Percentiles rank a stretch among this genome's conserved stretches.
These are phyloP conservation scores for Dactylellina leptospora DNA, from an alignment of 2,329 filamentous ascomycete species.

Conservation along the genomic window DNA sequence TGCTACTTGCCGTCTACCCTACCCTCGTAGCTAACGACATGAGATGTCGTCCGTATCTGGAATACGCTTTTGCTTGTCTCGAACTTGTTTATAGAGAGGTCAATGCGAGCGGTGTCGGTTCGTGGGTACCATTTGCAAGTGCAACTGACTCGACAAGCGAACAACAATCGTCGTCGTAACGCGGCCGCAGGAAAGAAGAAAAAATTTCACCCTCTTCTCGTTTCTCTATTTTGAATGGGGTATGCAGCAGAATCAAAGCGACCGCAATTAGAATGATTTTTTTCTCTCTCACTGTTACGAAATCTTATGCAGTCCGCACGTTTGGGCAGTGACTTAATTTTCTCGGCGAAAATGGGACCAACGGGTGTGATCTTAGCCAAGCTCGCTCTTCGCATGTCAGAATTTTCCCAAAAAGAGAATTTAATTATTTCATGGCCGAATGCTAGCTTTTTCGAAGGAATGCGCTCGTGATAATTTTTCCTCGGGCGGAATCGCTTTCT, in stretches of 20 bases:
- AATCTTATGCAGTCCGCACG: conserved; percentile 27
- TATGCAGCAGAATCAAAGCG: neutral
- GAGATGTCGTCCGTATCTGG: conserved; percentile 23
- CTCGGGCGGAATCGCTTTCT: conserved; percentile 27
- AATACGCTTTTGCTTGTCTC: conserved; percentile 10
- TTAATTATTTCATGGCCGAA: conserved; percentile 28
- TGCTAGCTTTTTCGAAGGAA: conserved; percentile 26
- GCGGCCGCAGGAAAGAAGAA: conserved; percentile 8
- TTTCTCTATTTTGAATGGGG: neutral
- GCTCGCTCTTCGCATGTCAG: conserved; percentile 5
- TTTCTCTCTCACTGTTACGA: conserved; percentile 36
- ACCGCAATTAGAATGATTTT: conserved; percentile 5
- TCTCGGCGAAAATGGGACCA: conserved; percentile 45
- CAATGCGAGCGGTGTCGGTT: conserved; percentile 28
- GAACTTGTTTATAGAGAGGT: conserved; percentile 19
- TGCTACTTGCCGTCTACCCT: conserved; percentile 48
- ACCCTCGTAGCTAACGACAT: conserved; percentile 35
- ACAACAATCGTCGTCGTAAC: conserved; percentile 1
- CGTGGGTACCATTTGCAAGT: conserved; percentile 16
- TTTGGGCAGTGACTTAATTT: conserved; percentile 9
- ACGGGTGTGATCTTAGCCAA: conserved; percentile 22
- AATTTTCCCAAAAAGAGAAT: conserved; percentile 8
- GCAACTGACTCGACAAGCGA: too few relatives aligned
- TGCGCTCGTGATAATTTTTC: conserved; percentile 48
- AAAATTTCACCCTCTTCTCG: neutral